Evolutionary conservation across 176 grass and related monocot genomes (phyloP), one percentile per base, ranked within the genome.

Genomic region (Metroxylon sagu): DNA sequence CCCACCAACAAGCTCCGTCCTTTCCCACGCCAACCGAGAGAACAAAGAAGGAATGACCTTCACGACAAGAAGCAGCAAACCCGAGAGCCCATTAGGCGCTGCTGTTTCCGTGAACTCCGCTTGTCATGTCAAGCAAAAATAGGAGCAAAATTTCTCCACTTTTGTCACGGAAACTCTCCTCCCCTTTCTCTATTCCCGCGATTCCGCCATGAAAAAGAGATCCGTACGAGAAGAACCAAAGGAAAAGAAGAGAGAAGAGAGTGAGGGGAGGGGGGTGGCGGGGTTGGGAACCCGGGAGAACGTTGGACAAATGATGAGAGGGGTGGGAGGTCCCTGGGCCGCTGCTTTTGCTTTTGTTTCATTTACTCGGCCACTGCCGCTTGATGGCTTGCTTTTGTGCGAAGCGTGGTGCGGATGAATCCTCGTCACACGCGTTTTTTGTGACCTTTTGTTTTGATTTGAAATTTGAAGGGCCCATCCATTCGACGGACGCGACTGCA

Each of bases 201-300:
- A 25, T 53, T 61, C 52, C 52, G 54, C 19, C 57, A 31, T 64
- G 26, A 63, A 26, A 69, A 43, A 56, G 71, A 49, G 60, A 74
- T 55, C 35, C 64, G 71, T 74, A 74, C 71, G 60, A 61, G 6
- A 63, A 74, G 49, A 61, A 50, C 59, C 18, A 57, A 30, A 43
- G 10, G 21, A 19, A 26, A 7, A 29, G 59, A 3, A 19, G 60
- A 29, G 67, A 18, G 31, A n/a, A 61, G 10, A 18, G 5, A 54
- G 16, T 26, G 29, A 26, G 52, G 54, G 52, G 3, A 29, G 26
- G 17, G 28, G 19, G 8, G 4, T 31, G 5, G 29, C 54, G 58
- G 31, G 66, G 39, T 71, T 66, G 69, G 56, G 68, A 65, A 65
- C 26, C 49, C 19, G 43, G 62, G 16, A 14, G n/a, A n/a, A 54